phyloP scores from a whole-genome alignment of 345 rosid species.

The Mercurialis annua region DNA sequence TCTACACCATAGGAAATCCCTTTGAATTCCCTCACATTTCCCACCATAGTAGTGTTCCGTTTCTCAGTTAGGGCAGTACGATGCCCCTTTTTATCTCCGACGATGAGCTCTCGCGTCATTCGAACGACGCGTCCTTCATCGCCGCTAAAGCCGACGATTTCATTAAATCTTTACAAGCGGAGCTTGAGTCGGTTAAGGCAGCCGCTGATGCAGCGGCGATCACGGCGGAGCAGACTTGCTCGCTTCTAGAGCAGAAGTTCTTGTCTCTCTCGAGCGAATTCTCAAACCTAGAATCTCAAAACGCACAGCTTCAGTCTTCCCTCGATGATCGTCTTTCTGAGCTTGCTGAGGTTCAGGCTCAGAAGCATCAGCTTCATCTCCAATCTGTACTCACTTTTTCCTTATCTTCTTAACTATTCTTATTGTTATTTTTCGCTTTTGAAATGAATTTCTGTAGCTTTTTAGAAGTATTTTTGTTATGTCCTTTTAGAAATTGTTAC shows the following conservation, averaged over 20 bases:
- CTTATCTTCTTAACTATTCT: too few species aligned
- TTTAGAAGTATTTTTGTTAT: too few species aligned
- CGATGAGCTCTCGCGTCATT: constrained; percentile 68
- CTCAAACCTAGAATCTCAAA: constrained; percentile 58
- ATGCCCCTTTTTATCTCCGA: constrained; percentile 92
- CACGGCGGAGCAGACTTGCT: constrained; percentile 96
- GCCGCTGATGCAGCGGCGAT: constrained; percentile 77
- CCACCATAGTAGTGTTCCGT: too few species aligned
- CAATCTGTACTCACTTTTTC: constrained; percentile 41
- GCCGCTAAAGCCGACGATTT: constrained; percentile 81
- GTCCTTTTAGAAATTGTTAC: too few species aligned
- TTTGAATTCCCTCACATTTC: too few species aligned
- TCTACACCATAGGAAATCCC: too few species aligned
- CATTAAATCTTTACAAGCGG: constrained; percentile 51
- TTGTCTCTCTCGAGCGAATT: constrained; percentile 64
- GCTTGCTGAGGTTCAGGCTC: constrained; percentile 66
- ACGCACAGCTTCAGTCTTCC: constrained; percentile 64
- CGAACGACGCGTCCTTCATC: constrained; percentile 54
- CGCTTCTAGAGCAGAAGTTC: constrained; percentile 93
- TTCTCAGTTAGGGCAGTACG: background rate
- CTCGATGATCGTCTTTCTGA: constrained; percentile 57
- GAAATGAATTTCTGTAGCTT: background rate
- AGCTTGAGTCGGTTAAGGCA: constrained; percentile 72
- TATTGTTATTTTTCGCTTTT: background rate
- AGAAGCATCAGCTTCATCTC: constrained; percentile 81